A percentile compares a stretch with the other conserved stretches of the same genome.
These are phyloP conservation scores for Aspergillus leporis DNA, from an alignment of 495 filamentous ascomycete genomes.

Conservation along the genomic window DNA sequence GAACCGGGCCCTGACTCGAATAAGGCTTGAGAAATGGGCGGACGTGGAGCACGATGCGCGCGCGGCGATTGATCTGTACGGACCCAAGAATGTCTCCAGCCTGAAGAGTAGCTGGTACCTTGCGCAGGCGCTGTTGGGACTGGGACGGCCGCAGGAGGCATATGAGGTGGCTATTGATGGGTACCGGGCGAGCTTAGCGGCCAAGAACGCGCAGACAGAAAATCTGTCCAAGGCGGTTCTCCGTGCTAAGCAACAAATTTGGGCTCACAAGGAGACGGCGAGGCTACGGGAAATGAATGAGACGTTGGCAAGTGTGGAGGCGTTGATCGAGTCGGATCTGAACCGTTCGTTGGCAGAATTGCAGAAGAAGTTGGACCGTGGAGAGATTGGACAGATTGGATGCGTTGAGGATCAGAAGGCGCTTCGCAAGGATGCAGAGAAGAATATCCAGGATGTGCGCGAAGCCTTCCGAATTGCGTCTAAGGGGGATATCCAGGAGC, in stretches of 20 bases:
- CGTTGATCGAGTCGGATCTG: slow-evolving; percentile 51
- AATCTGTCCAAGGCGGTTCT: slow-evolving; percentile 69
- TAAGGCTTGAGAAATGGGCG: slow-evolving; percentile 70
- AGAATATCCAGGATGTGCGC: slow-evolving; percentile 50
- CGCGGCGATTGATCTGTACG: slow-evolving; percentile 65
- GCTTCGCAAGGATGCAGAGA: slow-evolving; percentile 49
- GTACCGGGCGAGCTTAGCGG: slow-evolving; percentile 66
- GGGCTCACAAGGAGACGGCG: slow-evolving; percentile 49
- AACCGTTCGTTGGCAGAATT: slow-evolving; percentile 54
- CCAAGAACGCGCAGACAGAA: slow-evolving; percentile 59
- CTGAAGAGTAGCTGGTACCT: slow-evolving; percentile 87
- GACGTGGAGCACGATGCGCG: slow-evolving; percentile 79
- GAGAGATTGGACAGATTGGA: slow-evolving; percentile 49
- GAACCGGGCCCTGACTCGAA: slow-evolving; percentile 84
- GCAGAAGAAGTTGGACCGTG: slow-evolving; percentile 40
- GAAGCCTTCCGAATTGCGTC: slow-evolving; percentile 51
- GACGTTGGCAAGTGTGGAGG: slow-evolving; percentile 49
- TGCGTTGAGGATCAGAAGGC: slow-evolving; percentile 41
- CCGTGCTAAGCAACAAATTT: slow-evolving; percentile 71
- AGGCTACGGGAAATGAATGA: slow-evolving; percentile 49
- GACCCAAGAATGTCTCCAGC: slow-evolving; percentile 44
- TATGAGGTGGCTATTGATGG: slow-evolving; percentile 69
- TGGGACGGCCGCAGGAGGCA: slow-evolving; percentile 74
- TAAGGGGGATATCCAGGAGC: slow-evolving; percentile 59
- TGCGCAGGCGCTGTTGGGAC: slow-evolving; percentile 75